Evolutionary conservation across 1,284 basidiomycete genomes (phyloP).

Genomic region (Takashimella tepidaria): DNA sequence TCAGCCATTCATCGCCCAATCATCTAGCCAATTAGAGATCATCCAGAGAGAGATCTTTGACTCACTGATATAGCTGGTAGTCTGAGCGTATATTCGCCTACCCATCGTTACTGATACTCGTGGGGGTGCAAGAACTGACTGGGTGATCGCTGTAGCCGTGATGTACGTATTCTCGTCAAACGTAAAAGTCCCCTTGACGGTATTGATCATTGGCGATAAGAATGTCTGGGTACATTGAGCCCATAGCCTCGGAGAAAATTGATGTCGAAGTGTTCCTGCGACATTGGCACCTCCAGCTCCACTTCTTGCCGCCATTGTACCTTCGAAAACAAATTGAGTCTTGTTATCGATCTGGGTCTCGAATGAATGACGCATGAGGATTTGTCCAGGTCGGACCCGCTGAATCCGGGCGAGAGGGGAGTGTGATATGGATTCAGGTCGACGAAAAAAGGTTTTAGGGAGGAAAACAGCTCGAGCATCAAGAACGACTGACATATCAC

Average conservation of each 20-base stretch:
- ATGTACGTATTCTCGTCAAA: conserved; percentile 49
- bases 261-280: conserved; percentile 51
- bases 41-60: no score
- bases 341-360: conserved; percentile 37
- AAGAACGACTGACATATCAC: conserved; percentile 37
- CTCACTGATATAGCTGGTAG: conserved; percentile 47
- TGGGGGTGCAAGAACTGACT: conserved; percentile 44
- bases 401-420: conserved; percentile 28
- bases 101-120: conserved; percentile 49
- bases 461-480: conserved; percentile 45
- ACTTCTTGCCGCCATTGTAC: conserved; percentile 47
- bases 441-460: conserved; percentile 26
- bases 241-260: conserved; percentile 49
- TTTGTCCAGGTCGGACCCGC: conserved; percentile 32
- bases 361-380: conserved; percentile 47
- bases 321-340: conserved; percentile 39
- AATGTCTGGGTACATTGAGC: conserved; percentile 39
- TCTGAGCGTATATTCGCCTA: conserved; percentile 44
- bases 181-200: conserved; percentile 49
- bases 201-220: conserved; percentile 48
- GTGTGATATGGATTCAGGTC: conserved; percentile 31
- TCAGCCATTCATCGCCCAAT: neutral
- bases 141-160: conserved; percentile 41
- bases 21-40: no score
- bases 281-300: conserved; percentile 51